These are phyloP conservation scores for Dactylis glomerata DNA, from an alignment of 176 grass and related monocot genomes.

Conservation along the genomic window DNA sequence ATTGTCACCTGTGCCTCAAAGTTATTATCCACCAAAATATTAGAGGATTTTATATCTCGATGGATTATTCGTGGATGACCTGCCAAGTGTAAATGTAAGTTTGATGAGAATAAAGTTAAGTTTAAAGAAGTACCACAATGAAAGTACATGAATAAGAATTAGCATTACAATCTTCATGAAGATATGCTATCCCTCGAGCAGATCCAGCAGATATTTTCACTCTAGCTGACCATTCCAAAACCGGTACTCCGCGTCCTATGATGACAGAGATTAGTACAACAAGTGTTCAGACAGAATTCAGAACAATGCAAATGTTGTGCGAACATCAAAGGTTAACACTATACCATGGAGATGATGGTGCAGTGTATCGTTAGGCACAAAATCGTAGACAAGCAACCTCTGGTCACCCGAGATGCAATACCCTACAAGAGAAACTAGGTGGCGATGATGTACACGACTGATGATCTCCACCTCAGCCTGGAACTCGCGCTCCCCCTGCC, in stretches of 20 bases:
- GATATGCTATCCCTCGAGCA: constrained; percentile 85
- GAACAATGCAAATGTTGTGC: background rate
- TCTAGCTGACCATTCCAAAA: constrained; percentile 89
- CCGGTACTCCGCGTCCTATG: constrained; percentile 45
- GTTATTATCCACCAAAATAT: constrained; percentile 86
- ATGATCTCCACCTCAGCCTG: constrained; percentile 97
- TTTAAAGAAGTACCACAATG: background rate
- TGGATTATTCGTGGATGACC: constrained; percentile 95
- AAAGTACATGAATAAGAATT: background rate
- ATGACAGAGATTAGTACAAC: constrained; percentile 7
- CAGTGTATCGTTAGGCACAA: constrained; percentile 79
- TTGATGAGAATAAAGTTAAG: background rate
- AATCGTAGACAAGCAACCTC: constrained; percentile 90
- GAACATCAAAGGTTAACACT: constrained; percentile 10
- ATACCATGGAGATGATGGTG: constrained; percentile 95
- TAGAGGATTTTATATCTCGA: constrained; percentile 97
- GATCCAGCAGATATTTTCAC: constrained; percentile 86
- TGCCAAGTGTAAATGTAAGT: constrained; percentile 29
- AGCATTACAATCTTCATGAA: constrained; percentile 97
- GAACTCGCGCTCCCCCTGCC: constrained; percentile 93
- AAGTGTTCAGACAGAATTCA: background rate
- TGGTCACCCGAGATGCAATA: constrained; percentile 84
- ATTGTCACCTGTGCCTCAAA: constrained; percentile 84
- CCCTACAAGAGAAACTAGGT: constrained; percentile 95
- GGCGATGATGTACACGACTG: constrained; percentile 88